Evolutionary conservation across 2,329 filamentous ascomycete genomes (phyloP).

Genomic region (Trichoderma aggressivum): DNA sequence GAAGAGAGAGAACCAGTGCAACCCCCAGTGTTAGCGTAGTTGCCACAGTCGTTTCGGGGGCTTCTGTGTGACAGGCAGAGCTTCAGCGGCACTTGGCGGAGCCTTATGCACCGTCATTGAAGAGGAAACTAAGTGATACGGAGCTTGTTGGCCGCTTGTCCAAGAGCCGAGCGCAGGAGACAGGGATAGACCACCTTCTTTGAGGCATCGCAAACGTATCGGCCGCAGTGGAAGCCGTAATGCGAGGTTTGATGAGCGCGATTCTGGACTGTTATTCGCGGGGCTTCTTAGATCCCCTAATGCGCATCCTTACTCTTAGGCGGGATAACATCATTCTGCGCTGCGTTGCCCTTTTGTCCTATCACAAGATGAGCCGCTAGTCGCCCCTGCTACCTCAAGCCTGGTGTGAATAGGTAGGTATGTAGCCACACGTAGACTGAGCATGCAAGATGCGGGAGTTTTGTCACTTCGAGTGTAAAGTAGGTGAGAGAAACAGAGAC

Average conservation of each 20-base stretch:
- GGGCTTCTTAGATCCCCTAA: neutral
- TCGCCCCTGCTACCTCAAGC: neutral
- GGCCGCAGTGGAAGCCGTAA: neutral
- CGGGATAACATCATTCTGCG: neutral
- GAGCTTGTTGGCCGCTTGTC: neutral
- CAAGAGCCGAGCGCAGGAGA: neutral
- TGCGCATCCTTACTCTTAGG: neutral
- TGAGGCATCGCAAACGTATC: neutral
- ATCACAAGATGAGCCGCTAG: neutral
- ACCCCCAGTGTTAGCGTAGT: neutral
- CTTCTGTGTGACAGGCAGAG: neutral
- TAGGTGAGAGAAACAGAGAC: neutral
- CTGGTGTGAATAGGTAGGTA: neutral
- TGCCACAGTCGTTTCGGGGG: conserved; percentile 3
- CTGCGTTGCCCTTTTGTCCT: neutral
- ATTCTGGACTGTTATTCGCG: neutral
- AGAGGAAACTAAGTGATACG: neutral
- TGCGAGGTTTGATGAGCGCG: neutral
- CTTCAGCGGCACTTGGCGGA: neutral
- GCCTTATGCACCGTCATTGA: neutral
- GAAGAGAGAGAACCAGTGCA: neutral
- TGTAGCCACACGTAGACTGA: neutral
- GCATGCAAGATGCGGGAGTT: neutral
- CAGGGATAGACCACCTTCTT: neutral
- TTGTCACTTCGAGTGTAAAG: neutral